Percentiles rank a stretch among this genome's conserved stretches.
These are phyloP conservation scores for Cinnamomum micranthum DNA, from an alignment of 164 flowering plant species.

Conservation along the genomic window DNA sequence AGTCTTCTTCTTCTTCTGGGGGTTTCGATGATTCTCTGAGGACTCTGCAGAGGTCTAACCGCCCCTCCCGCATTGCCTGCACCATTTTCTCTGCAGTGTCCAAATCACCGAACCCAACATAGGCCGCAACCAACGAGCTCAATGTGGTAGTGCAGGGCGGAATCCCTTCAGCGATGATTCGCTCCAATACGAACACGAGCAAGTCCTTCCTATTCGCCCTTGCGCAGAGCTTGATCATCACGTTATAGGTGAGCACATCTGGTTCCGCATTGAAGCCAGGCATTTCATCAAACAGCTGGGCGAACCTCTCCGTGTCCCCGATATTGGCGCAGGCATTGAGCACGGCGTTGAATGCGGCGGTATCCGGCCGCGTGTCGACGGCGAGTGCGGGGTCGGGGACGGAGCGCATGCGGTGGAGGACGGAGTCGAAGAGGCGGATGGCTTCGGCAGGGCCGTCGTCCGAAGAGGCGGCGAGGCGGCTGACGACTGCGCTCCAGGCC, in stretches of 20 bases:
- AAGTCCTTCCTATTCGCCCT: conserved; percentile 68
- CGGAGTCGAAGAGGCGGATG: conserved; percentile 44
- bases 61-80: conserved; percentile 87
- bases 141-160: conserved; percentile 64
- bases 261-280: conserved; percentile 55
- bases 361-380: conserved; percentile 62
- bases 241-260: conserved; percentile 76
- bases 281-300: conserved; percentile 76
- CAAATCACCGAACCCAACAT: conserved; percentile 85
- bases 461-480: conserved; percentile 64
- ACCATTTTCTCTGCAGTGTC: conserved; percentile 73
- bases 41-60: conserved; percentile 61
- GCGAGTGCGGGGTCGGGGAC: conserved; percentile 31
- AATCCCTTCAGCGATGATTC: conserved; percentile 48
- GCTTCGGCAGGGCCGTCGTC: conserved; percentile 78
- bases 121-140: conserved; percentile 87
- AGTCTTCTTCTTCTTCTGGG: neutral
- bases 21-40: conserved; percentile 42
- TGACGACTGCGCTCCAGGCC: conserved; percentile 93
- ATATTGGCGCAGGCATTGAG: conserved; percentile 89
- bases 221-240: conserved; percentile 86
- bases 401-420: conserved; percentile 40
- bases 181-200: conserved; percentile 68
- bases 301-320: conserved; percentile 48
- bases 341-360: conserved; percentile 81